These are phyloP conservation scores for Fusarium pseudonygamai DNA, from an alignment of 2,329 filamentous ascomycete species.

Conservation along the genomic window DNA sequence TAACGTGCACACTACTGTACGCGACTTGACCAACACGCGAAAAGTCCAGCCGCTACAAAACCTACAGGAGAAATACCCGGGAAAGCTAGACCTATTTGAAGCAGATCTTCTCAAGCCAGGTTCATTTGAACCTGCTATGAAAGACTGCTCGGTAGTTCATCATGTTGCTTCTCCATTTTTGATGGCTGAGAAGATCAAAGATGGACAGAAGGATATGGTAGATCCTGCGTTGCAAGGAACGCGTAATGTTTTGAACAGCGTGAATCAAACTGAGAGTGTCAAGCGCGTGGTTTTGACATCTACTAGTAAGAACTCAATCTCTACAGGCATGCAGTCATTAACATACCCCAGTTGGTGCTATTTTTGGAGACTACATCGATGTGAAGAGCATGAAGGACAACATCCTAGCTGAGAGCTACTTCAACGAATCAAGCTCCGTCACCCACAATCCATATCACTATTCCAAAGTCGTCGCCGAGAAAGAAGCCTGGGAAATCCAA, in stretches of 20 bases:
- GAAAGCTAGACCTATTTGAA: neutral
- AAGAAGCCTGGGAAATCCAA: neutral
- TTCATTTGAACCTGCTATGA: neutral
- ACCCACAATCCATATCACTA: constrained; percentile 3
- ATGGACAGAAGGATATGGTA: neutral
- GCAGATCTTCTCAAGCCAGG: neutral
- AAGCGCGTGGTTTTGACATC: neutral
- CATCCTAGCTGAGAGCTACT: neutral
- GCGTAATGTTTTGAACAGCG: neutral
- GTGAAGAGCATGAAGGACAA: neutral
- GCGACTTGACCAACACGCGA: neutral
- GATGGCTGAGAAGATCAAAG: neutral
- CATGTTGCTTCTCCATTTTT: neutral
- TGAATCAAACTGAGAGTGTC: neutral
- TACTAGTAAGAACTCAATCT: neutral
- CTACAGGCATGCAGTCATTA: rapidly evolving
- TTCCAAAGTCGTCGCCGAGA: neutral
- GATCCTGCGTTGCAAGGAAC: neutral
- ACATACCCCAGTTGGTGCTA: neutral
- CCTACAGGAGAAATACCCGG: neutral
- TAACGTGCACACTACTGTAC: neutral
- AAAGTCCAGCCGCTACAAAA: neutral
- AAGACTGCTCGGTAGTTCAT: neutral
- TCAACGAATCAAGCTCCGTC: neutral
- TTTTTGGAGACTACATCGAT: neutral